Evolutionary conservation across 257 asterid genomes (phyloP).

Genomic region (Linaria vulgaris): DNA sequence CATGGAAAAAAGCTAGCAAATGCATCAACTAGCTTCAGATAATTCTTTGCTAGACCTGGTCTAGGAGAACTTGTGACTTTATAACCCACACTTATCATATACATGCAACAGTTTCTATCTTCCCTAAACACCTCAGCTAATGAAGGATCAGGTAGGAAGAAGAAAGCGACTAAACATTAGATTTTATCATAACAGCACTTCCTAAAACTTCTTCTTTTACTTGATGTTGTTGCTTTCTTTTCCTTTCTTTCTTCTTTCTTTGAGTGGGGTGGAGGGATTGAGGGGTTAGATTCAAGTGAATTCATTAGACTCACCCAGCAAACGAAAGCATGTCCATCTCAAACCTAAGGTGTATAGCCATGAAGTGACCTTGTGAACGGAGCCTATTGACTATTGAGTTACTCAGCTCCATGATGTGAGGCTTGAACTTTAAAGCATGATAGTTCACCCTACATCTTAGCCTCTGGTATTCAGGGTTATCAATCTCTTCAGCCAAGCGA

Average conservation of each 20-base stretch:
- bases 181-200: constrained; percentile 3
- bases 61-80: too few species aligned
- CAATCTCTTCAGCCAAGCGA: constrained; percentile 95
- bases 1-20: constrained; percentile 12
- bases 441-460: constrained; percentile 94
- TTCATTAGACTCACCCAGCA: constrained; percentile 72
- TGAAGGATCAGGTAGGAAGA: constrained; percentile 7
- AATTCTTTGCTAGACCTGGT: too few species aligned
- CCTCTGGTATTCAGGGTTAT: constrained; percentile 87
- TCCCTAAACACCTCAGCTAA: constrained; percentile 20
- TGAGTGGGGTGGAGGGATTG: constrained; percentile 1
- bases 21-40: not conserved
- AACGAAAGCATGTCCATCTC: constrained; percentile 99
- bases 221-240: not conserved
- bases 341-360: constrained; percentile 97
- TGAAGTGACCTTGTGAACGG: constrained; percentile 92
- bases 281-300: constrained; percentile 10
- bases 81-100: not conserved
- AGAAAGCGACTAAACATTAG: constrained; percentile 4
- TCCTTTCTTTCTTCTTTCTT: not conserved
- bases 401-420: constrained; percentile 91
- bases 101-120: constrained; percentile 10
- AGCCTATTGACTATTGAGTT: constrained; percentile 71
- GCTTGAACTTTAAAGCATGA: constrained; percentile 91
- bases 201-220: not conserved